Percentiles rank a stretch among this genome's conserved stretches.
These are phyloP conservation scores for Dactylellina sp. DNA, from an alignment of 2,329 filamentous ascomycete genomes.

Conservation along the genomic window DNA sequence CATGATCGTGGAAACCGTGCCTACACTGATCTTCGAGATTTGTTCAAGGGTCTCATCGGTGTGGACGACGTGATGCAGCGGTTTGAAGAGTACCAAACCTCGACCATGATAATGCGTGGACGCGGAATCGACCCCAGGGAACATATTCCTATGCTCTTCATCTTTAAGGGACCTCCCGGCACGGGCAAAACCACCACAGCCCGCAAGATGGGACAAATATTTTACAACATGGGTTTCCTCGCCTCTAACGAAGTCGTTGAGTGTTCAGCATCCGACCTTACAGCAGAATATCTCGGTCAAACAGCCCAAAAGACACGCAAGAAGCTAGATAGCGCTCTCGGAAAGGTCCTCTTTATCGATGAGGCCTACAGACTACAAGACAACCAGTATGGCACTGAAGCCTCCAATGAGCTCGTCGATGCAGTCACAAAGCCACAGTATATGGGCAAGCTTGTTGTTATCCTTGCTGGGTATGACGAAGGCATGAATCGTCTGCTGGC, in stretches of 20 bases:
- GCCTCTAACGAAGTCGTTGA: conserved; percentile 72
- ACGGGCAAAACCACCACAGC: conserved; percentile 81
- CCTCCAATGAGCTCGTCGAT: conserved; percentile 70
- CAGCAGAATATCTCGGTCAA: conserved; percentile 77
- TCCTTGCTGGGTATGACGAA: conserved; percentile 75
- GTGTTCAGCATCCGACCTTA: conserved; percentile 75
- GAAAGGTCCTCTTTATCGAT: conserved; percentile 77
- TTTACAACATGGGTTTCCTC: conserved; percentile 79
- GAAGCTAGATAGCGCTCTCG: conserved; percentile 72
- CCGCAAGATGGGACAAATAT: conserved; percentile 79
- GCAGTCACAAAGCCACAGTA: conserved; percentile 70
- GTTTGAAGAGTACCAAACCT: conserved; percentile 70
- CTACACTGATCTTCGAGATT: conserved; percentile 67
- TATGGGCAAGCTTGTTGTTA: conserved; percentile 72
- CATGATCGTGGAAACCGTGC: conserved; percentile 68
- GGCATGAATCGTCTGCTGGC: conserved; percentile 75
- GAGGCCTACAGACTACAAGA: conserved; percentile 76
- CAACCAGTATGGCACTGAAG: conserved; percentile 71
- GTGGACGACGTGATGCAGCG: conserved; percentile 69
- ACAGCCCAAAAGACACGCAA: conserved; percentile 75
- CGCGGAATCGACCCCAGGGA: conserved; percentile 70
- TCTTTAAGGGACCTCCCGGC: conserved; percentile 75
- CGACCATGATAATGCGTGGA: conserved; percentile 67
- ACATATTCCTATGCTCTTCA: conserved; percentile 74
- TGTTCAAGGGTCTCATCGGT: conserved; percentile 73